Evolutionary conservation across 768 basidiomycete genomes (phyloP).

Genomic region (Hebeloma cylindrosporum): DNA sequence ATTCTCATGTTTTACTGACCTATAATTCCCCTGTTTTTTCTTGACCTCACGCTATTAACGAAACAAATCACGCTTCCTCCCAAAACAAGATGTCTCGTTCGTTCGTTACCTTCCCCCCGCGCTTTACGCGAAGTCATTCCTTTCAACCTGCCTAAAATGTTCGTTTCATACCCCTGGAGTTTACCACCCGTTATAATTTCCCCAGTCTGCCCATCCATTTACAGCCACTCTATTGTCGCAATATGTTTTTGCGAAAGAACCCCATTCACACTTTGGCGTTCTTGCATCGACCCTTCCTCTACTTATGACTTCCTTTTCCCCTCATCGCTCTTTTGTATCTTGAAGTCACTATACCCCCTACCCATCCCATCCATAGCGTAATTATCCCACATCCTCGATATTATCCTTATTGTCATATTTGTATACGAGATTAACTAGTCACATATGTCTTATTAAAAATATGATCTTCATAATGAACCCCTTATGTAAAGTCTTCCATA

Average conservation of each 20-base stretch:
- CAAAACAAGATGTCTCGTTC: constrained; percentile 28
- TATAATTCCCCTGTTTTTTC: constrained; percentile 18
- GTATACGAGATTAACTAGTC: constrained; percentile 11
- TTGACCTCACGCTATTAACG: constrained; percentile 29
- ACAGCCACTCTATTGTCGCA: constrained; percentile 26
- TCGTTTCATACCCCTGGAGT: constrained; percentile 22
- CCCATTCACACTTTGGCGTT: constrained; percentile 24
- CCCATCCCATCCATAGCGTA: constrained; percentile 16
- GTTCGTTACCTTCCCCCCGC: constrained; percentile 26
- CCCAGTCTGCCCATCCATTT: constrained; percentile 22
- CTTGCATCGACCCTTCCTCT: constrained; percentile 17
- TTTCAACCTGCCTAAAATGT: constrained; percentile 31
- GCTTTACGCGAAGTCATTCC: constrained; percentile 26
- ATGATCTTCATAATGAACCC: constrained; percentile 16
- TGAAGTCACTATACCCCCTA: constrained; percentile 15
- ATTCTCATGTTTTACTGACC: constrained; percentile 18
- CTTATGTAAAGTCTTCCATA: constrained; percentile 14
- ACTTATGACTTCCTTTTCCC: constrained; percentile 19
- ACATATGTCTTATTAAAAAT: constrained; percentile 16
- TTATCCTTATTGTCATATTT: constrained; percentile 19
- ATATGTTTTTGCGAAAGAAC: constrained; percentile 21
- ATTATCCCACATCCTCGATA: constrained; percentile 18
- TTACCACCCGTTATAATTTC: constrained; percentile 26
- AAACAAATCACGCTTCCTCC: constrained; percentile 30
- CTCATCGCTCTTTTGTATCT: constrained; percentile 22